Percentiles rank a stretch among this genome's conserved stretches.
Evolutionary conservation across 345 rosid species (phyloP).

Genomic region (Salix viminalis): DNA sequence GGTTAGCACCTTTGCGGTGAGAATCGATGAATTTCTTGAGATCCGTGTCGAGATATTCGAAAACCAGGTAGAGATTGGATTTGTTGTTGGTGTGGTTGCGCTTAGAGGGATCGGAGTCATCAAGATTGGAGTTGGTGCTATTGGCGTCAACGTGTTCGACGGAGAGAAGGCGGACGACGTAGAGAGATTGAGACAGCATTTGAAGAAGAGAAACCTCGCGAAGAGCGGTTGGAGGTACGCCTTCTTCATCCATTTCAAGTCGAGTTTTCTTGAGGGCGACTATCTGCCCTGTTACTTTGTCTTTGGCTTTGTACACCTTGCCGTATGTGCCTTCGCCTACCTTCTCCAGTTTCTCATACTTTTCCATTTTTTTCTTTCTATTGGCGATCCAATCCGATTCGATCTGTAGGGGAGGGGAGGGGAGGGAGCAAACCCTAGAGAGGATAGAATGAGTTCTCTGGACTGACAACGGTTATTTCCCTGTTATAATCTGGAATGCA

Average conservation of each 20-base stretch:
- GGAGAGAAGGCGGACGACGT: conserved; percentile 80
- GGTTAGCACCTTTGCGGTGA: conserved; percentile 67
- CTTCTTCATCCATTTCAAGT: conserved; percentile 96
- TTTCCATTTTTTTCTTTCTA: conserved; percentile 48
- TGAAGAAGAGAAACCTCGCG: conserved; percentile 93
- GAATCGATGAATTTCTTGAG: conserved; percentile 87
- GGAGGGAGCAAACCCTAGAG: neutral
- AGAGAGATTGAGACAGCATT: conserved; percentile 81
- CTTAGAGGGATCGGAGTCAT: neutral
- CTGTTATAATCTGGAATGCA: neutral
- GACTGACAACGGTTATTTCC: neutral
- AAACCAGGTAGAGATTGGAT: conserved; percentile 77
- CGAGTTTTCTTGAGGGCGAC: conserved; percentile 91
- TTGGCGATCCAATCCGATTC: neutral
- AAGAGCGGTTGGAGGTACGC: conserved; percentile 93
- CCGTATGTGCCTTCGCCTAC: conserved; percentile 97
- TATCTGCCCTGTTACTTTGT: conserved; percentile 64
- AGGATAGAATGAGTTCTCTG: neutral
- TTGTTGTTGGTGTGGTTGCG: conserved; percentile 26
- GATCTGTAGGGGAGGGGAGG: no score
- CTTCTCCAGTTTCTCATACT: conserved; percentile 95
- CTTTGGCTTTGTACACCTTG: conserved; percentile 89
- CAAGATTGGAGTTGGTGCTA: conserved; percentile 4
- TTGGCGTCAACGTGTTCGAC: conserved; percentile 71
- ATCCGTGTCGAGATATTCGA: conserved; percentile 90